These are phyloP conservation scores for Monosporozyma aerobia DNA, from an alignment of 805 yeast genomes.

Conservation along the genomic window DNA sequence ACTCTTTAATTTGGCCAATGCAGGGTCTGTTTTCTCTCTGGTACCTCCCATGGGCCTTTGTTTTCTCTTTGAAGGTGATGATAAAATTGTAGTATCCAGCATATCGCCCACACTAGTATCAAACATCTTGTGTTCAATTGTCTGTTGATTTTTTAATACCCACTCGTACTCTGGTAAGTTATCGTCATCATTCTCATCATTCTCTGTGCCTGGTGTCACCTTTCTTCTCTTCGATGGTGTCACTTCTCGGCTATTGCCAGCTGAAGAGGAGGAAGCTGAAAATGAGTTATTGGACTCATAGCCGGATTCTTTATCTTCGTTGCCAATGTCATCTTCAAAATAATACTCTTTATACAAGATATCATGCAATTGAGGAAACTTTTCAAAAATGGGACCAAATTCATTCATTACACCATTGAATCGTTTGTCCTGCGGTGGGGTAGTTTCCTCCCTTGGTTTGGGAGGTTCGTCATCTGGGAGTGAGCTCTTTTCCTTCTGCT, in stretches of 20 bases:
- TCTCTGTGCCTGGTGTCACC: neutral
- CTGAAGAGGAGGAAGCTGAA: neutral
- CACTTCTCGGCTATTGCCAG: neutral
- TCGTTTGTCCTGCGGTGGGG: neutral
- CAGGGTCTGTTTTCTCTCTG: neutral
- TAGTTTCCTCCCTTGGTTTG: neutral
- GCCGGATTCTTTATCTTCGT: neutral
- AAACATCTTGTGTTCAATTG: conserved; percentile 21
- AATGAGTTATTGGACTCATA: neutral
- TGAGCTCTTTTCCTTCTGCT: neutral
- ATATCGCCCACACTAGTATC: conserved; percentile 17
- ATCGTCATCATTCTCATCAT: neutral
- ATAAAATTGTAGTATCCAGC: conserved; percentile 17
- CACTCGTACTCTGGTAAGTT: conserved; percentile 17
- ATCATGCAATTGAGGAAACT: conserved; percentile 18
- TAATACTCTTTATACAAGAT: conserved; percentile 8
- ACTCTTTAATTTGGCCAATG: conserved; percentile 4
- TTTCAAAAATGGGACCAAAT: conserved; percentile 14
- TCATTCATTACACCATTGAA: conserved; percentile 11
- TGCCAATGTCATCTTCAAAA: neutral
- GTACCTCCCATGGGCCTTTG: neutral
- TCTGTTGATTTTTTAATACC: conserved; percentile 12
- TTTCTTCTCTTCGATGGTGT: neutral
- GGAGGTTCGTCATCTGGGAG: neutral
- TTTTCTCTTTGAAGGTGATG: conserved; percentile 25